Evolutionary conservation across 805 yeast genomes (phyloP).

Genomic region (Helenozyma baotianmanensis): DNA sequence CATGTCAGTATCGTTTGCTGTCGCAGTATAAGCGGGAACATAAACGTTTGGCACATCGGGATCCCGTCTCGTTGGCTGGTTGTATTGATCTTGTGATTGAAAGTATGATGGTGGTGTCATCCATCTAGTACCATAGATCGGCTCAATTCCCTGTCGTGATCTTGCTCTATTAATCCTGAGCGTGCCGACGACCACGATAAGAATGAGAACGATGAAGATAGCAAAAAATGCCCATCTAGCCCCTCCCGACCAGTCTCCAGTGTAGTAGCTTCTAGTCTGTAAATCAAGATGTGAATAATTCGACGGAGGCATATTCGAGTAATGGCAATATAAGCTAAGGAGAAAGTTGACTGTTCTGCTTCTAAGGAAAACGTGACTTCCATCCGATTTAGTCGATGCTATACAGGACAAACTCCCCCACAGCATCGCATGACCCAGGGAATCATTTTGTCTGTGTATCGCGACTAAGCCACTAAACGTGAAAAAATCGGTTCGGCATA

Average conservation of each 20-base stretch:
- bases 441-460: no score
- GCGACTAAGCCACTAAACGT: no score
- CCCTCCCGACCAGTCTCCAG: conserved; percentile 20
- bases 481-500: no score
- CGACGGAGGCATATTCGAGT: no score
- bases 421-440: no score
- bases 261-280: conserved; percentile 1
- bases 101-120: conserved; percentile 78
- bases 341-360: no score
- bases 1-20: conserved; percentile 67
- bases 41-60: conserved; percentile 38
- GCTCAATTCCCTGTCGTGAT: conserved; percentile 44
- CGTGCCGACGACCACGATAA: conserved; percentile 46
- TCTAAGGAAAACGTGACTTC: no score
- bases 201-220: conserved; percentile 46
- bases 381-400: no score
- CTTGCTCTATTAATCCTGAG: conserved; percentile 54
- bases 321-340: no score
- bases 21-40: conserved; percentile 67
- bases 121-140: conserved; percentile 77
- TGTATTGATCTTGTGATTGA: conserved; percentile 58
- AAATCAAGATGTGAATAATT: no score
- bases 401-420: no score
- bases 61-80: conserved; percentile 38
- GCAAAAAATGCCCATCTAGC: conserved; percentile 68